Conservation (phyloP, 148 eudicot genomes). For the Chenopodium album region DNA sequence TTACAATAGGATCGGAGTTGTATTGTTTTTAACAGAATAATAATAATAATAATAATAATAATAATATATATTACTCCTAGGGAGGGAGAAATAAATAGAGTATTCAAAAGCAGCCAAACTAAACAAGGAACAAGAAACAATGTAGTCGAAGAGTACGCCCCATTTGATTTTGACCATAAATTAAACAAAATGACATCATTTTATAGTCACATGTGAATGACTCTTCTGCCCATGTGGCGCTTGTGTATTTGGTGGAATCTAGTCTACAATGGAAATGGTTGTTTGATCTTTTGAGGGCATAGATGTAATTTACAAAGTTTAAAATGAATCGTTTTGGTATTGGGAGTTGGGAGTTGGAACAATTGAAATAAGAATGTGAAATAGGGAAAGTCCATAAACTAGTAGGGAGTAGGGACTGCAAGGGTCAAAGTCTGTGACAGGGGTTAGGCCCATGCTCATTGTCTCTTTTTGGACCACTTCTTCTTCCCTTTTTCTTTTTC, state of each 20-base stretch:
- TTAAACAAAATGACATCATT: slow-evolving; percentile 22
- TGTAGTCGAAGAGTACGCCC: no score
- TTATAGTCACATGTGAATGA: slow-evolving; percentile 19
- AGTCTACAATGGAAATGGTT: not conserved
- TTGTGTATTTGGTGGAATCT: slow-evolving; percentile 13
- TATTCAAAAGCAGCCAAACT: slow-evolving; percentile 11
- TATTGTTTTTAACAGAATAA: no score
- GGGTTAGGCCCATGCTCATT: slow-evolving; percentile 7
- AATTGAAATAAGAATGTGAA: not conserved
- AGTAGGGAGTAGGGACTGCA: slow-evolving; percentile 9
- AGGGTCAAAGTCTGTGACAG: slow-evolving; percentile 27
- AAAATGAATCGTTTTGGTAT: no score
- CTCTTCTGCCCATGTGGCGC: slow-evolving; percentile 17
- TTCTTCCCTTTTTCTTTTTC: slow-evolving; percentile 8
- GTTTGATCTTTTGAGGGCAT: not conserved
- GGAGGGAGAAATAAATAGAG: not conserved
- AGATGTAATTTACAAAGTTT: not conserved
- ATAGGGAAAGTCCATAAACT: not conserved
- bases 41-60: no score
- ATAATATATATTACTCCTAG: no score
- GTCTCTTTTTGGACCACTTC: slow-evolving; percentile 29
- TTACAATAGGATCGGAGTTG: not conserved
- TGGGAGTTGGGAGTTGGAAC: no score
- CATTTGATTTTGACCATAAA: slow-evolving; percentile 23
- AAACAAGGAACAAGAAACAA: slow-evolving; percentile 3